Evolutionary conservation across 768 basidiomycete genomes (phyloP).

Genomic region (Termitomyces sp.): DNA sequence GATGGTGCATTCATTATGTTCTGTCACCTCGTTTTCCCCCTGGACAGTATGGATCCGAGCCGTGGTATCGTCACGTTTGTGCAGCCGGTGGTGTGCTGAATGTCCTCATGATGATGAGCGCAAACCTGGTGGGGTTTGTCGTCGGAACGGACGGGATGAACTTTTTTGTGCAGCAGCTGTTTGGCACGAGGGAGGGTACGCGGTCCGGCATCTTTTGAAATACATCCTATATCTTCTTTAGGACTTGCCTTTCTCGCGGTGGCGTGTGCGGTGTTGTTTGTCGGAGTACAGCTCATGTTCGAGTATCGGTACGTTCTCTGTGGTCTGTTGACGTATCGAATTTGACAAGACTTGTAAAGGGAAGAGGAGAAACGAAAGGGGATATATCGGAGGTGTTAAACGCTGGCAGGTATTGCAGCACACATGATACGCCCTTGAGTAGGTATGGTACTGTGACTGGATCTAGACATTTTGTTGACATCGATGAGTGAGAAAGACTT

Average conservation of each 20-base stretch:
- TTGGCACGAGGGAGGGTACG: conserved; percentile 64
- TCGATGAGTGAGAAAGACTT: too few relatives aligned
- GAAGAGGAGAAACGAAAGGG: conserved; percentile 71
- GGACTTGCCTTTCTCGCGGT: conserved; percentile 62
- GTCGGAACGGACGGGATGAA: conserved; percentile 77
- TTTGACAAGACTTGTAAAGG: conserved; percentile 28
- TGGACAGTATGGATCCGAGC: conserved; percentile 53
- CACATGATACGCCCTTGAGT: not conserved
- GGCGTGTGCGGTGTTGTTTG: conserved; percentile 64
- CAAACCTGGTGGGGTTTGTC: conserved; percentile 94
- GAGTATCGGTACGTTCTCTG: conserved; percentile 72
- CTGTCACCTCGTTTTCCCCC: not conserved
- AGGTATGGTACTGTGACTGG: not conserved
- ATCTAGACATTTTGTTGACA: not conserved
- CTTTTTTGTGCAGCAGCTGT: conserved; percentile 59
- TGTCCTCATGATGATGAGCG: conserved; percentile 83
- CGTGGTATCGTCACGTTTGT: conserved; percentile 86
- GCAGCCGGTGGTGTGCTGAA: conserved; percentile 82
- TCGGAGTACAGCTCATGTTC: conserved; percentile 89
- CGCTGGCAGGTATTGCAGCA: not conserved
- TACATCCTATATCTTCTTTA: conserved; percentile 20
- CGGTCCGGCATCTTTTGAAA: conserved; percentile 2
- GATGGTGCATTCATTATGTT: not conserved
- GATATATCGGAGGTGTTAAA: conserved; percentile 45
- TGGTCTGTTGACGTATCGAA: not conserved